Conservation (phyloP, 495 filamentous ascomycete genomes). For the Parathielavia hyrcaniae region DNA sequence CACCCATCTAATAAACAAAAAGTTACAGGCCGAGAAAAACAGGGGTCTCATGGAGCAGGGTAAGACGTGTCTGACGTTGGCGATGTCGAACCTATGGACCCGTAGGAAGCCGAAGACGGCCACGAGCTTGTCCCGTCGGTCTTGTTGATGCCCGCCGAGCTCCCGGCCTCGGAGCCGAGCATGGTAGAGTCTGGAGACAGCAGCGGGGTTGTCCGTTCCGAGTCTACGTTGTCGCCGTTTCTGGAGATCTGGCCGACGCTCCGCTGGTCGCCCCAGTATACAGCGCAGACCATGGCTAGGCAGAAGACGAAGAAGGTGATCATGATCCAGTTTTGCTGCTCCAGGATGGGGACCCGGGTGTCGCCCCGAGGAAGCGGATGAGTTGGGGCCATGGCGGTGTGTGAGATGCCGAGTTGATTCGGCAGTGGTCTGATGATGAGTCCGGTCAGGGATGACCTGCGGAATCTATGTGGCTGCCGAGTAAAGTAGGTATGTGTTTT, state of each 20-base stretch:
- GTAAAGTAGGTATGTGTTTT: too few relatives aligned
- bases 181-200: conserved; percentile 3
- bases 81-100: not conserved
- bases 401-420: not conserved
- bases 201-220: not conserved
- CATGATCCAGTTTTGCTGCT: not conserved
- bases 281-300: not conserved
- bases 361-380: not conserved
- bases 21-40: not conserved
- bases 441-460: too few relatives aligned
- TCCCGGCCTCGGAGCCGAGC: not conserved
- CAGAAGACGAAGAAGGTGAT: not conserved
- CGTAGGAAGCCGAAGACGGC: not conserved
- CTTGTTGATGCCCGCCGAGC: not conserved
- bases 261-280: not conserved
- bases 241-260: not conserved
- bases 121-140: not conserved
- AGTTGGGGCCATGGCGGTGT: not conserved
- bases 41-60: too few relatives aligned
- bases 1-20: too few relatives aligned
- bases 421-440: too few relatives aligned
- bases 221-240: not conserved
- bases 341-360: not conserved
- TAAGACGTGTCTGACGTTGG: not conserved
- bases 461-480: too few relatives aligned